Evolutionary conservation across 495 filamentous ascomycete genomes (phyloP).

Genomic region (Extremus antarcticus): DNA sequence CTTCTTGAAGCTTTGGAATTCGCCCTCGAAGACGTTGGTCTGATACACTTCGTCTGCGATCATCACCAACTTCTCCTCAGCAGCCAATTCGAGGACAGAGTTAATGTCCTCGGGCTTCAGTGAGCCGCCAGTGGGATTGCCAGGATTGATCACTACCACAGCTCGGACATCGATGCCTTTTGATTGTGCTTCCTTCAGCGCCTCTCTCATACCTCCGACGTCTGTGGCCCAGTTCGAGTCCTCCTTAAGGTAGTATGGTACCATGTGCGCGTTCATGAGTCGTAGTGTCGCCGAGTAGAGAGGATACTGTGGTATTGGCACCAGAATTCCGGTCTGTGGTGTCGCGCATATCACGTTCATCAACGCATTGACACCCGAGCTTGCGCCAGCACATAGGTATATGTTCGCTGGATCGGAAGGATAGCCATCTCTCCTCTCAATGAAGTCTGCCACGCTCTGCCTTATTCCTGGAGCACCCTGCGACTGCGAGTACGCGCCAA

Average conservation of each 20-base stretch:
- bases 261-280: constrained; percentile 72
- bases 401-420: constrained; percentile 65
- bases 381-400: constrained; percentile 83
- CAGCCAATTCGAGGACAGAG: constrained; percentile 71
- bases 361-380: constrained; percentile 85
- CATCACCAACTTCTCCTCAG: constrained; percentile 74
- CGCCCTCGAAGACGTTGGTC: constrained; percentile 89
- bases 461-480: constrained; percentile 77
- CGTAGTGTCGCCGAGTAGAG: constrained; percentile 91
- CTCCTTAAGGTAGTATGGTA: constrained; percentile 90
- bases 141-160: constrained; percentile 95
- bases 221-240: constrained; percentile 76
- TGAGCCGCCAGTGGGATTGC: constrained; percentile 89
- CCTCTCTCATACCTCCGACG: constrained; percentile 56
- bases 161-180: constrained; percentile 77
- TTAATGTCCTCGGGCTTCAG: constrained; percentile 67
- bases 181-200: constrained; percentile 57
- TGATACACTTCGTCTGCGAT: constrained; percentile 98
- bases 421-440: constrained; percentile 82
- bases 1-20: constrained; percentile 92
- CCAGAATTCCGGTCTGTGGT: constrained; percentile 72
- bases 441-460: constrained; percentile 82
- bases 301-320: constrained; percentile 96
- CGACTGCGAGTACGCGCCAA: constrained; percentile 92
- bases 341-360: constrained; percentile 76